Evolutionary conservation across 768 basidiomycete species (phyloP).

Genomic region (Leccinum rimulosum): DNA sequence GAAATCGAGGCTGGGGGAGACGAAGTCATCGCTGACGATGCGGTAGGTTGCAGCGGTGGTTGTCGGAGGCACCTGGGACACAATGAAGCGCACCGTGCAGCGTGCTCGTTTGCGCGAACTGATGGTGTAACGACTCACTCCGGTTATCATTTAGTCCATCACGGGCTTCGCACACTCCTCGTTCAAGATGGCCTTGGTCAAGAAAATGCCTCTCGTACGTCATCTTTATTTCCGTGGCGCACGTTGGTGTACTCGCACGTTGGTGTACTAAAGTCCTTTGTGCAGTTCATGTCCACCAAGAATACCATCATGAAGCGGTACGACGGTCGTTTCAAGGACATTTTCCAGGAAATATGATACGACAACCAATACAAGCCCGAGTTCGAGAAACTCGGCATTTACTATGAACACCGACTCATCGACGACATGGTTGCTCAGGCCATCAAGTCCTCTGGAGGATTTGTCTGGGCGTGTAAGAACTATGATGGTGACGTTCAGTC

Average conservation of each 20-base stretch:
- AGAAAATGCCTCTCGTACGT: slow-evolving; percentile 74
- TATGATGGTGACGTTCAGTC: slow-evolving; percentile 87
- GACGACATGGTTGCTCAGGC: slow-evolving; percentile 99
- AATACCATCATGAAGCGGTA: slow-evolving; percentile 98
- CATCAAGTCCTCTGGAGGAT: slow-evolving; percentile 94
- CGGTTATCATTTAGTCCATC: slow-evolving; percentile 53
- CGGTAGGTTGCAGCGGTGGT: no score
- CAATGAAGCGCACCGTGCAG: no score
- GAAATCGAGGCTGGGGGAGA: no score
- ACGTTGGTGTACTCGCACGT: neutral
- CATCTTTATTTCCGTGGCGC: slow-evolving; percentile 7
- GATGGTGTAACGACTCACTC: no score
- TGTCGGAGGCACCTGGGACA: no score
- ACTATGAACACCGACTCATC: slow-evolving; percentile 95
- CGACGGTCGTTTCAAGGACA: slow-evolving; percentile 98
- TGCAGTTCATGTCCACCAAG: slow-evolving; percentile 94
- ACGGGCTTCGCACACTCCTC: slow-evolving; percentile 94
- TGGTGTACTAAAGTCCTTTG: neutral
- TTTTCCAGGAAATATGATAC: slow-evolving; percentile 84
- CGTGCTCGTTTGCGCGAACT: no score
- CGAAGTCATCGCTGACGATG: no score
- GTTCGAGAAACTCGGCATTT: slow-evolving; percentile 71
- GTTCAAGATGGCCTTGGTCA: slow-evolving; percentile 91
- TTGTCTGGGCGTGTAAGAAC: slow-evolving; percentile 74
- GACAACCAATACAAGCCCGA: slow-evolving; percentile 70